Evolutionary conservation across 202 grass and related monocot genomes (phyloP).

Genomic region (Schoenoplectus triqueter): DNA sequence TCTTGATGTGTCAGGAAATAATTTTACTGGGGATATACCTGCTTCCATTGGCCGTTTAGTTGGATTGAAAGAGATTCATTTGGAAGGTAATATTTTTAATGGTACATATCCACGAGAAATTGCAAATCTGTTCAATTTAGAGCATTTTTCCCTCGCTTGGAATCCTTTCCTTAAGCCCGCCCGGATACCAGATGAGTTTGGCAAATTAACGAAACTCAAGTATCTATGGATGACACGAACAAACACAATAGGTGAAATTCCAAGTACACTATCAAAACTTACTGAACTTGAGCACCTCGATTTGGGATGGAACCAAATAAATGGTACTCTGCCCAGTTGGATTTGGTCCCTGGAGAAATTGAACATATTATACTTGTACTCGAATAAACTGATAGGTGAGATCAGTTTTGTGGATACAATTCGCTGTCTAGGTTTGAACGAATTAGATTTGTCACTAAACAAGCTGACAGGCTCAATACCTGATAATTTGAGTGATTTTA

Average conservation of each 20-base stretch:
- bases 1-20: constrained; percentile 57
- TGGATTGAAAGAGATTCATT: constrained; percentile 40
- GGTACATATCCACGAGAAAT: constrained; percentile 60
- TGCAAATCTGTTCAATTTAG: constrained; percentile 36
- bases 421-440: constrained; percentile 10
- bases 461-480: constrained; percentile 61
- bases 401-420: constrained; percentile 29
- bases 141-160: constrained; percentile 51
- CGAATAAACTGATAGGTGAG: constrained; percentile 50
- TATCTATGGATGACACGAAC: constrained; percentile 50
- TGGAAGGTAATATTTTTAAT: constrained; percentile 59
- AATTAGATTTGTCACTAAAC: constrained; percentile 66
- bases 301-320: constrained; percentile 48
- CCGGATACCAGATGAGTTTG: constrained; percentile 53
- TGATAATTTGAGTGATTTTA: constrained; percentile 41
- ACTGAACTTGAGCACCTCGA: constrained; percentile 44
- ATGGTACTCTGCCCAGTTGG: constrained; percentile 61
- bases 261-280: constrained; percentile 37
- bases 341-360: constrained; percentile 58
- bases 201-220: constrained; percentile 49
- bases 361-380: constrained; percentile 26
- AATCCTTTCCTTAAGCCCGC: constrained; percentile 49
- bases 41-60: constrained; percentile 29
- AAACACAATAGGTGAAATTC: constrained; percentile 66
- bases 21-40: constrained; percentile 54